Conservation (phyloP, 148 eudicot species). For the Spergularia marina region DNA sequence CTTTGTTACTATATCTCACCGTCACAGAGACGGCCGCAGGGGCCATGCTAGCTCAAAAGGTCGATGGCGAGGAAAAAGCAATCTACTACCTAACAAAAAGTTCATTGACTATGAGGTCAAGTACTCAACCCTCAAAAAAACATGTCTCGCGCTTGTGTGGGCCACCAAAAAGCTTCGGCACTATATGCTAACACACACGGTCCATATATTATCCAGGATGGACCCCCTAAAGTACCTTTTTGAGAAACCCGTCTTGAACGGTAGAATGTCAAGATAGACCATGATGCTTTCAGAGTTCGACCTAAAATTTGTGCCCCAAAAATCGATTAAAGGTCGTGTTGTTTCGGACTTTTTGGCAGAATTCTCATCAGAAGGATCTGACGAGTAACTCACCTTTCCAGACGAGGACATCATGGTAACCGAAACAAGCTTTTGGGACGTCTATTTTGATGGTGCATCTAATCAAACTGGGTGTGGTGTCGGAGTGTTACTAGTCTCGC, state of each 20-base stretch:
- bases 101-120: neutral
- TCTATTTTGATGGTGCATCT: neutral
- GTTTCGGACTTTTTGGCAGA: neutral
- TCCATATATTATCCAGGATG: neutral
- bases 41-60: neutral
- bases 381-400: neutral
- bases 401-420: neutral
- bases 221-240: neutral
- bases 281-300: neutral
- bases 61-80: neutral
- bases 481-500: neutral
- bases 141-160: neutral
- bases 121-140: neutral
- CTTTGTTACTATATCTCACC: neutral
- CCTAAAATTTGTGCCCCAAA: neutral
- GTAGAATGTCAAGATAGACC: neutral
- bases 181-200: neutral
- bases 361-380: neutral
- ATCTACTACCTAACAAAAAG: neutral
- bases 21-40: neutral
- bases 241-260: neutral
- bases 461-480: neutral
- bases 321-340: neutral
- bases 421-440: neutral
- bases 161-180: neutral